Conservation (phyloP, 164 flowering plant species). For the Vitis riparia region DNA sequence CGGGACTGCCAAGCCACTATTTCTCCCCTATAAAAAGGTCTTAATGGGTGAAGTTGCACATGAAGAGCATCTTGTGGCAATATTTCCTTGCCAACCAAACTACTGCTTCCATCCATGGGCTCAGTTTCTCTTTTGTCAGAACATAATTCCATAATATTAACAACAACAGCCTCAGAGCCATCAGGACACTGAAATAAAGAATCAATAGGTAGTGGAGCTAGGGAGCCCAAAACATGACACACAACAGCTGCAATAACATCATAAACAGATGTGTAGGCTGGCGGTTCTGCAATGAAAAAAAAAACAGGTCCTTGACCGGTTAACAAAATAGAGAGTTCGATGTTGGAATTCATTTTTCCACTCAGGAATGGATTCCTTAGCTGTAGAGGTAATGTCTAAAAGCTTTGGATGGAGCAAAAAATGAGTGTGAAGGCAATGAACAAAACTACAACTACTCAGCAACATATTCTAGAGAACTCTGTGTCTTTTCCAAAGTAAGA, state of each 20-base stretch:
- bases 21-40: no score
- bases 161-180: slow-evolving; percentile 58
- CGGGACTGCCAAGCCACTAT: no score
- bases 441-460: slow-evolving; percentile 77
- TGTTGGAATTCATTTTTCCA: slow-evolving; percentile 31
- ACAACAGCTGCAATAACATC: slow-evolving; percentile 73
- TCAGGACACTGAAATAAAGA: slow-evolving; percentile 72
- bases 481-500: slow-evolving; percentile 36
- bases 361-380: slow-evolving; percentile 59
- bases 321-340: slow-evolving; percentile 68
- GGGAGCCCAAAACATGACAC: slow-evolving; percentile 68
- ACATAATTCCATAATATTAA: slow-evolving; percentile 55
- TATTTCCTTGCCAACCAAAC: slow-evolving; percentile 68
- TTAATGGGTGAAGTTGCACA: no score
- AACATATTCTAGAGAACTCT: slow-evolving; percentile 37
- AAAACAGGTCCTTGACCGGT: slow-evolving; percentile 38
- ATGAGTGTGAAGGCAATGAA: slow-evolving; percentile 58
- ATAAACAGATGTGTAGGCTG: slow-evolving; percentile 59
- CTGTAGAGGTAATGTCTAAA: slow-evolving; percentile 64
- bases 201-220: slow-evolving; percentile 65
- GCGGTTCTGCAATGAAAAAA: slow-evolving; percentile 71
- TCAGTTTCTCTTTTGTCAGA: slow-evolving; percentile 40
- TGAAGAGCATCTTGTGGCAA: slow-evolving; percentile 23
- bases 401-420: slow-evolving; percentile 70
- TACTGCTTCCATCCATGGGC: slow-evolving; percentile 25